These are phyloP conservation scores for Fusarium sp. DNA, from an alignment of 2,329 filamentous ascomycete species.

Conservation along the genomic window DNA sequence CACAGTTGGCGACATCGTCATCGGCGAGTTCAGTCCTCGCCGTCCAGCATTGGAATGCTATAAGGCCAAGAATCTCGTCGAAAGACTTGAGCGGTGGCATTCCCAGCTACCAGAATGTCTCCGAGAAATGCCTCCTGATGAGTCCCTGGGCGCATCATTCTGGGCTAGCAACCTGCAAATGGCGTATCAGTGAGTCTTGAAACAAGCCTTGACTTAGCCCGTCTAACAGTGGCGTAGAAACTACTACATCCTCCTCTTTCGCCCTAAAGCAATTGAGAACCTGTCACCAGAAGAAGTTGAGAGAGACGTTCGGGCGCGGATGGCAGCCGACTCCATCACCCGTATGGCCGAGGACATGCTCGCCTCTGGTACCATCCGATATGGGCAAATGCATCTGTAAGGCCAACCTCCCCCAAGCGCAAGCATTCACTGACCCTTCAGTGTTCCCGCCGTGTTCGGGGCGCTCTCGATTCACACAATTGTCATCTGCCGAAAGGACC, in stretches of 20 bases:
- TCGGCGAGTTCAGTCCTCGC: conserved; percentile 34
- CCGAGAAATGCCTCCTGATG: conserved; percentile 8
- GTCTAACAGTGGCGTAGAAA: not conserved
- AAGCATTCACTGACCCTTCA: not conserved
- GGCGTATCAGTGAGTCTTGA: conserved; percentile 27
- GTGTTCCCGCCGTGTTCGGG: conserved; percentile 26
- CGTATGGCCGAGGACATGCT: conserved; percentile 32
- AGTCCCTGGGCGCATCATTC: conserved; percentile 15
- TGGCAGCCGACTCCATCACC: conserved; percentile 34
- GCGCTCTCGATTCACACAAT: conserved; percentile 38
- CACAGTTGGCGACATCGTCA: conserved; percentile 33
- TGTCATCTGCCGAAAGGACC: conserved; percentile 29
- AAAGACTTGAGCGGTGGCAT: conserved; percentile 23
- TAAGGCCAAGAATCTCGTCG: not conserved
- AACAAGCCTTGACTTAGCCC: accelerated
- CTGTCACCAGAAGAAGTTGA: conserved; percentile 4
- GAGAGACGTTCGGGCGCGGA: conserved; percentile 8
- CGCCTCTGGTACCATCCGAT: conserved; percentile 9
- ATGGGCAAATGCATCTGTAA: conserved; percentile 32
- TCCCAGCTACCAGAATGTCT: conserved; percentile 6
- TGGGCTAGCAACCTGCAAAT: conserved; percentile 31
- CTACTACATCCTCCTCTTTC: conserved; percentile 26
- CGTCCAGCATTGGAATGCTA: conserved; percentile 5
- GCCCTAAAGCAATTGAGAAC: conserved; percentile 9
- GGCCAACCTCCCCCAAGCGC: accelerated